A percentile compares a stretch with the other conserved stretches of the same genome.
Conservation (phyloP, 306 rosid species). For the Casuarina cunninghamiana region DNA sequence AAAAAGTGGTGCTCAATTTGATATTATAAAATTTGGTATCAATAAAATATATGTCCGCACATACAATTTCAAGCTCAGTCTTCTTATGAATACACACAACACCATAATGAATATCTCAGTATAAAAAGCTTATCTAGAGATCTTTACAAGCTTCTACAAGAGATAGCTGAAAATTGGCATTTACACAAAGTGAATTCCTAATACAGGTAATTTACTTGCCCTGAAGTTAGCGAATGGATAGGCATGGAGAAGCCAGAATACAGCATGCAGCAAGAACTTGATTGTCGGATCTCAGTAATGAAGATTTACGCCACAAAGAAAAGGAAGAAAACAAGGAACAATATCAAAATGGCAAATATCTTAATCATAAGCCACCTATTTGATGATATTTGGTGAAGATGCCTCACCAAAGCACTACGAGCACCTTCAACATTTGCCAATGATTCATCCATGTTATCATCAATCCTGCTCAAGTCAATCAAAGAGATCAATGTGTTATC, state of each 20-base stretch:
- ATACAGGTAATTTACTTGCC: neutral
- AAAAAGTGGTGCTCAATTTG: neutral
- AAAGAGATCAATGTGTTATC: constrained; percentile 15
- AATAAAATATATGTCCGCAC: neutral
- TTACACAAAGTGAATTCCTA: constrained; percentile 12
- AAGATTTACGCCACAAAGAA: constrained; percentile 70
- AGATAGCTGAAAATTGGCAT: constrained; percentile 2
- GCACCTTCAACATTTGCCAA: constrained; percentile 92
- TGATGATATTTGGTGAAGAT: constrained; percentile 82
- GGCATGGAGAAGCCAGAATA: constrained; percentile 22
- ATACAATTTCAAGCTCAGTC: constrained; percentile 9
- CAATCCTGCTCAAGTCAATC: constrained; percentile 63
- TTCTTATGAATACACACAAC: neutral
- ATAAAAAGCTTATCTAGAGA: constrained; percentile 3
- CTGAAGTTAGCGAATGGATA: neutral
- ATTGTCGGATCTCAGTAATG: constrained; percentile 8
- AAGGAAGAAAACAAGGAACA: constrained; percentile 72
- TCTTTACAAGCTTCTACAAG: neutral
- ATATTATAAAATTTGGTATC: neutral
- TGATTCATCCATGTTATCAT: constrained; percentile 93
- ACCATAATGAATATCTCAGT: neutral
- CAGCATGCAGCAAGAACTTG: constrained; percentile 28
- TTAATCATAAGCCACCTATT: constrained; percentile 89
- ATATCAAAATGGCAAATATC: constrained; percentile 70
- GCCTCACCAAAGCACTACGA: constrained; percentile 74